Evolutionary conservation across 2,329 filamentous ascomycete species (phyloP).

Genomic region (Paecilomyces formosus): DNA sequence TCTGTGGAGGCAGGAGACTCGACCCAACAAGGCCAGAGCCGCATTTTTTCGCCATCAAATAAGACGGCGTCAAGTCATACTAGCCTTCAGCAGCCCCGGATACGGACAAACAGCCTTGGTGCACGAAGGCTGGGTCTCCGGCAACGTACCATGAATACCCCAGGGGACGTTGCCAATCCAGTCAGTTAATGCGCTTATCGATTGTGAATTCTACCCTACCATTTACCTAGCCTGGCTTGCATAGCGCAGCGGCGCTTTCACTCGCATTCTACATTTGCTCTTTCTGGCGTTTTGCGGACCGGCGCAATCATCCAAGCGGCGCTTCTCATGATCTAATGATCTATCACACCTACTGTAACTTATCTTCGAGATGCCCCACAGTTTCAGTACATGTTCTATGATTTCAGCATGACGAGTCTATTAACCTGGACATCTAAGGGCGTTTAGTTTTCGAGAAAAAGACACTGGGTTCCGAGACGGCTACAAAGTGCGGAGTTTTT

Average conservation of each 20-base stretch:
- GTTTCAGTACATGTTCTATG: not conserved
- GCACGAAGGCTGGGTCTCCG: slow-evolving; percentile 27
- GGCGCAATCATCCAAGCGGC: not conserved
- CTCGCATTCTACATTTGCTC: not conserved
- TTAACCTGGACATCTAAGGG: not conserved
- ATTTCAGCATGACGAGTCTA: not conserved
- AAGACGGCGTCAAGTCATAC: slow-evolving; percentile 31
- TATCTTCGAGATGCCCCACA: not conserved
- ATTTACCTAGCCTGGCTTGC: not conserved
- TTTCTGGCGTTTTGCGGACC: not conserved
- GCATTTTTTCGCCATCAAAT: slow-evolving; percentile 25
- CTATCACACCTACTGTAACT: not conserved
- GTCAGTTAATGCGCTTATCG: slow-evolving; percentile 25
- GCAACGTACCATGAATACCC: slow-evolving; percentile 17
- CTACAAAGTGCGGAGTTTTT: not conserved
- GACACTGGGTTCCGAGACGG: not conserved
- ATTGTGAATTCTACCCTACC: not conserved
- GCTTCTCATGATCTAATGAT: not conserved
- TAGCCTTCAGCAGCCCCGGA: slow-evolving; percentile 27
- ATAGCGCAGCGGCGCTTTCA: not conserved
- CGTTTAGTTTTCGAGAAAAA: not conserved
- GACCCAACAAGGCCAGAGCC: slow-evolving; percentile 19
- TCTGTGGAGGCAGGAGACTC: slow-evolving; percentile 6
- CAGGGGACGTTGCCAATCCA: slow-evolving; percentile 17
- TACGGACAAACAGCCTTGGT: slow-evolving; percentile 30